Base-by-base conservation (phyloP, 495 filamentous ascomycete genomes). In the Xylaria castorea region DNA sequence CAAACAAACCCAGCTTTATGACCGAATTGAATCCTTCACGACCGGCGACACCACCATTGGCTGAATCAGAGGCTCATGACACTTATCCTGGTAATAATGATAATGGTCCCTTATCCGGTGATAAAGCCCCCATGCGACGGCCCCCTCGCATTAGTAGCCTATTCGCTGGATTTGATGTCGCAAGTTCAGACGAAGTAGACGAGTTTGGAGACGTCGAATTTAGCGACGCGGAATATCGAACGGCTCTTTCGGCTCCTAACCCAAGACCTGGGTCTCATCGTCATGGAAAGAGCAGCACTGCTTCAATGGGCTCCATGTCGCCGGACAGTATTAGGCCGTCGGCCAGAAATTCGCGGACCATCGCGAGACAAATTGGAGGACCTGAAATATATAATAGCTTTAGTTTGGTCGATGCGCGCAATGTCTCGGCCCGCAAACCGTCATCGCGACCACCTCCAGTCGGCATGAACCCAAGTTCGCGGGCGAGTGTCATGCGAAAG, bases 81-180 rank as follows among this genome's bases (percentile, higher is more conserved):
- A 86, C 87, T 8, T 95, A 95, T 77, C 91, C 92, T 5, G 94
- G 93, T 0, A 94, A 93, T 73, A 94, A 94, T 75, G 93, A 95
- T 75, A 91, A 94, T 74, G 93, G 92, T 0, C 92, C 93, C 2
- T 78, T 95, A 70, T 89, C 89, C 5, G 85, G 82, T 60, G 86
- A 90, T n/a, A 85, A 82, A 46, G 86, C 88, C 18, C 85, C 87
- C 25, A 84, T 93, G 67, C 88, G 91, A 70, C 86, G 92, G 46
- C 93, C 92, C 2, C 89, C 91, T 73, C 85, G 92, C 71, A 91
- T 92, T 40, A 94, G 91, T 76, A 95, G 92, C 78, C 83, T 97
- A n/a, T 95, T 96, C 77, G 93, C 93, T 27, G 93, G 93, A 1
- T 95, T 97, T 73, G 86, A 91, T 66, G 82, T 83, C 8, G 89